A percentile compares a stretch with the other conserved stretches of the same genome.
Evolutionary conservation across 306 rosid species (phyloP).

Genomic region (Vicia sativa): DNA sequence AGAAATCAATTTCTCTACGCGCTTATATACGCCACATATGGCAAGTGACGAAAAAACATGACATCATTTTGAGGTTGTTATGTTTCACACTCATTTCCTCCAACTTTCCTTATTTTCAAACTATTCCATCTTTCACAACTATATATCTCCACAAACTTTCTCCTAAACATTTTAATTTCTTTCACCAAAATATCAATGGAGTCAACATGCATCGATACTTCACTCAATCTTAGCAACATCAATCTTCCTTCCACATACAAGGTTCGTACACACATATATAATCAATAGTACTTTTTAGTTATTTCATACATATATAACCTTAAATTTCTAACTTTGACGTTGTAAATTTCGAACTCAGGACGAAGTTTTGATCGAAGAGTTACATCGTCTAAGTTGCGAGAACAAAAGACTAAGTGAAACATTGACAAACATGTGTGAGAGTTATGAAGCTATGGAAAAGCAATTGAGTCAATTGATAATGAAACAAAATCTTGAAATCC

Average conservation of each 20-base stretch:
- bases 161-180: conserved; percentile 16
- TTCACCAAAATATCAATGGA: conserved; percentile 41
- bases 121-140: neutral
- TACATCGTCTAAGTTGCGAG: conserved; percentile 59
- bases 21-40: neutral
- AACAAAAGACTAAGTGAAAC: conserved; percentile 58
- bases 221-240: conserved; percentile 64
- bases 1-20: neutral
- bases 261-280: conserved; percentile 33
- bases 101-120: conserved; percentile 39
- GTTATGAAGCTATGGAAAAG: conserved; percentile 48
- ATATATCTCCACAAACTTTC: conserved; percentile 17
- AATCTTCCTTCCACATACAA: conserved; percentile 38
- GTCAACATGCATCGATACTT: conserved; percentile 44
- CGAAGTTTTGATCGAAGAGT: conserved; percentile 48
- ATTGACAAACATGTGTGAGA: conserved; percentile 49
- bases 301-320: neutral
- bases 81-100: conserved; percentile 44
- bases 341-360: conserved; percentile 26
- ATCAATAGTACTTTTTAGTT: neutral
- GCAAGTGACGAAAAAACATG: conserved; percentile 38
- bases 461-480: conserved; percentile 50
- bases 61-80: conserved; percentile 3
- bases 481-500: conserved; percentile 26
- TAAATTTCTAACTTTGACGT: neutral